A percentile compares a stretch with the other conserved stretches of the same genome.
These are phyloP conservation scores for Trypanosoma platydactyli DNA, from an alignment of 208 protist species.

Conservation along the genomic window DNA sequence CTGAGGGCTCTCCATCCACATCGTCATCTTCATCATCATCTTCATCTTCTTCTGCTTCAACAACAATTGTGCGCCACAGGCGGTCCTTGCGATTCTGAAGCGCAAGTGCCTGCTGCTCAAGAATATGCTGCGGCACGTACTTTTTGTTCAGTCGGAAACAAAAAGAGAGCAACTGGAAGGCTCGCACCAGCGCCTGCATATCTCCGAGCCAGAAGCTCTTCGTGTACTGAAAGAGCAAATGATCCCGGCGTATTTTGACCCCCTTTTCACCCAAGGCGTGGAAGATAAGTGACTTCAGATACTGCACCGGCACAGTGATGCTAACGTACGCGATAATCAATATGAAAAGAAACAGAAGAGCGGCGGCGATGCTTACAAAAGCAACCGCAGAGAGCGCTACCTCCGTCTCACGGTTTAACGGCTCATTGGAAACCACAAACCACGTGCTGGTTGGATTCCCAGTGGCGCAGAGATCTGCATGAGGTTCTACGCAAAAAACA, in stretches of 20 bases:
- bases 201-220: conserved; percentile 69
- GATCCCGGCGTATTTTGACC: conserved; percentile 25
- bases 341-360: conserved; percentile 57
- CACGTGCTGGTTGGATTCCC: conserved; percentile 65
- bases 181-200: conserved; percentile 54
- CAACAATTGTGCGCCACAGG: conserved; percentile 21
- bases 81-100: conserved; percentile 32
- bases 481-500: conserved; percentile 46
- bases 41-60: not conserved
- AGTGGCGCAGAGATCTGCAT: conserved; percentile 26
- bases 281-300: conserved; percentile 64
- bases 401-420: conserved; percentile 21
- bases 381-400: conserved; percentile 37
- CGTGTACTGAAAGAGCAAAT: conserved; percentile 39
- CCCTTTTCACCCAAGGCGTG: conserved; percentile 38
- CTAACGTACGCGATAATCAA: conserved; percentile 66
- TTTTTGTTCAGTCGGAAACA: conserved; percentile 84
- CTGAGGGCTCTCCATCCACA: conserved; percentile 19
- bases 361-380: conserved; percentile 46
- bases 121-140: conserved; percentile 82
- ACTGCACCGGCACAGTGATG: conserved; percentile 68
- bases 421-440: conserved; percentile 50
- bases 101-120: conserved; percentile 60
- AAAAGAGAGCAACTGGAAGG: conserved; percentile 65
- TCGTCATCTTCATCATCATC: conserved; percentile 38